Conservation (phyloP, 2,329 filamentous ascomycete species). For the Microdochium paspali region DNA sequence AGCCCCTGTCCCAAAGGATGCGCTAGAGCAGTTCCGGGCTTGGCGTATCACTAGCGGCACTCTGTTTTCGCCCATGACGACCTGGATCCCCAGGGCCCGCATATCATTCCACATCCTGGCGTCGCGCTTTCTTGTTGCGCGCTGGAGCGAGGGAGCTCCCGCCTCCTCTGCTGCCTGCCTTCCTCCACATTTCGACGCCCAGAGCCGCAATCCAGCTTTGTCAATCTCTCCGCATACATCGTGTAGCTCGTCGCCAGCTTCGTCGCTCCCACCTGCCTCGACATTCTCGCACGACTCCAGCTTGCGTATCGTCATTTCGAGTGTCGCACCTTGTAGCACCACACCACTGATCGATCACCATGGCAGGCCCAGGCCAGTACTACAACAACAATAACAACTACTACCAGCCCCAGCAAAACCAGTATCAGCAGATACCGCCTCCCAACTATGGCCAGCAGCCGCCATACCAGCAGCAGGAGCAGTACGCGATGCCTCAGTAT, state of each 20-base stretch:
- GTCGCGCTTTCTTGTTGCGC: background rate
- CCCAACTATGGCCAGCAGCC: background rate
- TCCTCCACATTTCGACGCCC: background rate
- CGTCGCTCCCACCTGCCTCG: background rate
- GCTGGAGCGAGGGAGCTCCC: background rate
- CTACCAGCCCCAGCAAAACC: background rate
- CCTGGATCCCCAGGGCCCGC: background rate
- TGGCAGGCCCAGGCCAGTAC: background rate
- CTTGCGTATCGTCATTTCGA: background rate
- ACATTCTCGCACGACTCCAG: background rate
- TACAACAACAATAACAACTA: background rate
- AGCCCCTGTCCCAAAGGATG: too few relatives aligned
- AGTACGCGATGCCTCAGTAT: background rate
- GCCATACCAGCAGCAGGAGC: background rate
- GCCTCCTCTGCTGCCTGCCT: background rate
- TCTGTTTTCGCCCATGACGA: background rate
- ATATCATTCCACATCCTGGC: background rate
- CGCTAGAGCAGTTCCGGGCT: background rate
- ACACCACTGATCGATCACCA: background rate
- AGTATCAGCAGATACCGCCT: background rate
- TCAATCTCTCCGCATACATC: background rate
- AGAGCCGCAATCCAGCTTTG: background rate
- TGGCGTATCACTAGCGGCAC: background rate
- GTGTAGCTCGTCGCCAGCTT: background rate
- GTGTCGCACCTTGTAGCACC: background rate